Evolutionary conservation across 2,329 filamentous ascomycete species (phyloP).

Genomic region (Myriosclerotinia duriaeana): DNA sequence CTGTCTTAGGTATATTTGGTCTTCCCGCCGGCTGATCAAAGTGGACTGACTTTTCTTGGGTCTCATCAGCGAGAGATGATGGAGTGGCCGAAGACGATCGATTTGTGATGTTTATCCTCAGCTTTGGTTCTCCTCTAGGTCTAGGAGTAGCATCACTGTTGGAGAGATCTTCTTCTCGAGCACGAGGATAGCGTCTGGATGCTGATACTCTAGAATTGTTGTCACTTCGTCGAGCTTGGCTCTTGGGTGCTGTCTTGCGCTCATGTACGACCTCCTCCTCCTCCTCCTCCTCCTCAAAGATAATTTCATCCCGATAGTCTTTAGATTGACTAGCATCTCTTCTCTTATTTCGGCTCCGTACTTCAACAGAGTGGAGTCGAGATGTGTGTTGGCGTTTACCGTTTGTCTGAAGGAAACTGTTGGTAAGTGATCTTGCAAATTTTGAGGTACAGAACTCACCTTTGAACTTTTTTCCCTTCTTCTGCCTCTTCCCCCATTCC

Average conservation of each 20-base stretch:
- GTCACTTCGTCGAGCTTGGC: background rate
- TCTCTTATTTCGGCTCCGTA: background rate
- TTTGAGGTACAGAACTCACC: background rate
- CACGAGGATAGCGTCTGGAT: background rate
- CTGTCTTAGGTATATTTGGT: background rate
- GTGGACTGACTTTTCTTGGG: background rate
- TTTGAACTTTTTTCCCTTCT: background rate
- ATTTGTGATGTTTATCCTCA: conserved; percentile 3
- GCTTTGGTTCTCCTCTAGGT: background rate
- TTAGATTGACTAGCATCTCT: background rate
- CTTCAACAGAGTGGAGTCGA: conserved; percentile 1
- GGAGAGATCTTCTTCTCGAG: background rate
- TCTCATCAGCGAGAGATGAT: background rate
- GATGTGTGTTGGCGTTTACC: background rate
- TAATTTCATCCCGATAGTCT: background rate
- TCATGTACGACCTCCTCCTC: background rate
- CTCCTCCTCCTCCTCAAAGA: conserved; percentile 2
- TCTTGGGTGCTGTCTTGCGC: background rate
- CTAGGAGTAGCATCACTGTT: background rate
- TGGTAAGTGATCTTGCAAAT: background rate
- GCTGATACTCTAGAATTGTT: background rate
- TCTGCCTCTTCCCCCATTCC: background rate
- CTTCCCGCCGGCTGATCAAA: background rate
- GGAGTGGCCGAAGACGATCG: background rate
- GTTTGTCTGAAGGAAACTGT: background rate